Evolutionary conservation across 2,329 filamentous ascomycete species (phyloP).

Genomic region (Colletotrichum sp.): DNA sequence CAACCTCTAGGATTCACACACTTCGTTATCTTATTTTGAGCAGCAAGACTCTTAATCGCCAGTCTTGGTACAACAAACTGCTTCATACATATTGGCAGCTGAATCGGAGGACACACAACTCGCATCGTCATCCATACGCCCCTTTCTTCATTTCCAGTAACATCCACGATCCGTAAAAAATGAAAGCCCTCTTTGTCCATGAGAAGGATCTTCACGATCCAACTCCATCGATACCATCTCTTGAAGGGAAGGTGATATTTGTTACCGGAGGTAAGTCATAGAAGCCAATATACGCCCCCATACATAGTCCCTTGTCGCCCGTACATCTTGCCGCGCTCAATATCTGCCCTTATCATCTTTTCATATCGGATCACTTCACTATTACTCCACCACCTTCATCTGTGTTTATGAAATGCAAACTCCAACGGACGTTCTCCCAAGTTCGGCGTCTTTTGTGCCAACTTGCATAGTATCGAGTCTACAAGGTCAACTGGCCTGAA

Average conservation of each 20-base stretch:
- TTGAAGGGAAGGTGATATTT: constrained; percentile 53
- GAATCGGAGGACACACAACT: fast-evolving
- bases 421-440: too few species aligned
- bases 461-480: too few species aligned
- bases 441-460: too few species aligned
- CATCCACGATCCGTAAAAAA: not conserved
- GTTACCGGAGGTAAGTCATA: constrained; percentile 57
- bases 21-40: not conserved
- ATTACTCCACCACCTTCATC: too few species aligned
- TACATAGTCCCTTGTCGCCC: not conserved
- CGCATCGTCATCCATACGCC: not conserved
- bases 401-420: too few species aligned
- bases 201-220: constrained; percentile 4
- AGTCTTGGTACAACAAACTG: not conserved
- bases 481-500: too few species aligned
- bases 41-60: not conserved
- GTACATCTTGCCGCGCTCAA: too few species aligned
- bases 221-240: constrained; percentile 37
- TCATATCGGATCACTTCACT: too few species aligned
- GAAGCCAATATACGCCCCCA: too few species aligned
- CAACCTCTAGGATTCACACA: not conserved
- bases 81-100: not conserved
- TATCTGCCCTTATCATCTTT: not conserved
- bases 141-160: not conserved
- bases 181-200: not conserved